Evolutionary conservation across 352 stramenopile species (phyloP), one percentile per base, ranked within the genome.

Genomic region (Thalassiosira allenii): DNA sequence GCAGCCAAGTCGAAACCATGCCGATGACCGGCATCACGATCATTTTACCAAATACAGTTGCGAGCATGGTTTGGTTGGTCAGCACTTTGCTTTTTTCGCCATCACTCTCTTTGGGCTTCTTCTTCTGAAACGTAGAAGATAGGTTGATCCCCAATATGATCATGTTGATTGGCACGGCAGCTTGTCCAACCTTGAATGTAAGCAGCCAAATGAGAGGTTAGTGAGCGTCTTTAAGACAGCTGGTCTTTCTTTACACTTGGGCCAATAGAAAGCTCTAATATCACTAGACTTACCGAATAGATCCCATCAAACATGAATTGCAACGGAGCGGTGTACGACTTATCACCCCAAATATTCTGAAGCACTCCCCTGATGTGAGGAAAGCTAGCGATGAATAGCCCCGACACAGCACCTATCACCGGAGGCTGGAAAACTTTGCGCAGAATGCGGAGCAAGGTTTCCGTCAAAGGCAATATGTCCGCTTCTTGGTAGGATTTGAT

Each of bases 161-260:
- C 89, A 94, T 94, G 33, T 94, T 94, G 30, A 94, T 86, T 4
- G 89, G 89, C 23, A 94, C 89, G 17, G 89, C 89, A 9, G 89
- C 54, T 73, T 91, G 66, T 30, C 89, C 89, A 22, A 92, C 71
- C 68, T 83, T 37, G 2, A 1, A 43, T 44, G 54, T 2, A 5
- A 66, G 30, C 32, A 29, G 44, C 25, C n/a, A n/a, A n/a, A n/a
- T n/a, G n/a, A n/a, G n/a, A n/a, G n/a, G n/a, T n/a, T n/a, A n/a
- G n/a, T n/a, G n/a, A n/a, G n/a, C n/a, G n/a, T n/a, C n/a, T n/a
- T n/a, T n/a, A n/a, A n/a, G n/a, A n/a, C n/a, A n/a, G n/a, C n/a
- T n/a, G n/a, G n/a, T n/a, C n/a, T n/a, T n/a, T n/a, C n/a, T n/a
- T n/a, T n/a, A n/a, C n/a, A n/a, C n/a, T n/a, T n/a, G n/a, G n/a